Evolutionary conservation across 805 yeast genomes (phyloP).

Genomic region (Candida morakotiae): DNA sequence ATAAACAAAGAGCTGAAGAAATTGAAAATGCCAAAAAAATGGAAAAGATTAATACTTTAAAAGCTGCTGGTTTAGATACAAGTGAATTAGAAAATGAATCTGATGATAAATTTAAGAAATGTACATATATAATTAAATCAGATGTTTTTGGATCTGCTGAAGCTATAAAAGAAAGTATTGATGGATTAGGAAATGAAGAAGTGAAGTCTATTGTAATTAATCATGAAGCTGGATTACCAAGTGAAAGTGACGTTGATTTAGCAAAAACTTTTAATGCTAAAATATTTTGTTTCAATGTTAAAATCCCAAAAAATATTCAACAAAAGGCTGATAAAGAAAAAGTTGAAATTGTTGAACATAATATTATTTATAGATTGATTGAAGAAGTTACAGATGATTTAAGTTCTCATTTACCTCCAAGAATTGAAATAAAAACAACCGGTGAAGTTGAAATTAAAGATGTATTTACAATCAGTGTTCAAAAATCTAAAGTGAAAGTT

Average conservation of each 20-base stretch:
- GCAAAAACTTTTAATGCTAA: slow-evolving; percentile 51
- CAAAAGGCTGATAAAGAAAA: slow-evolving; percentile 53
- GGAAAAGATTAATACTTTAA: slow-evolving; percentile 53
- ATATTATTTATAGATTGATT: slow-evolving; percentile 82
- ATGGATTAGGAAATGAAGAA: slow-evolving; percentile 82
- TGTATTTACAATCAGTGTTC: slow-evolving; percentile 63
- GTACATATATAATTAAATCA: slow-evolving; percentile 72
- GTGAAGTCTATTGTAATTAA: slow-evolving; percentile 66
- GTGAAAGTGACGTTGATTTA: slow-evolving; percentile 37
- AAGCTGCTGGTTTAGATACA: slow-evolving; percentile 55
- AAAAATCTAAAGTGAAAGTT: slow-evolving; percentile 53
- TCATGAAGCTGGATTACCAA: slow-evolving; percentile 76
- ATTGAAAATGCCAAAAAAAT: slow-evolving; percentile 49
- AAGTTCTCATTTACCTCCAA: slow-evolving; percentile 58
- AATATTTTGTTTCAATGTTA: slow-evolving; percentile 75
- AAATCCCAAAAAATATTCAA: slow-evolving; percentile 58
- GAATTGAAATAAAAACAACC: slow-evolving; percentile 57
- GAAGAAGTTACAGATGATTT: slow-evolving; percentile 74
- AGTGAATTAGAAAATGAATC: slow-evolving; percentile 38
- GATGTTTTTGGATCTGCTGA: slow-evolving; percentile 96
- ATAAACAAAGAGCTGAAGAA: slow-evolving; percentile 58
- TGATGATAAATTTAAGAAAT: slow-evolving; percentile 22
- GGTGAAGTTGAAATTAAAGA: slow-evolving; percentile 70
- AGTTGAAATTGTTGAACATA: slow-evolving; percentile 60
- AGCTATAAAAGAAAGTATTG: slow-evolving; percentile 81